These are phyloP conservation scores for Botryosphaeria dothidea DNA, from an alignment of 2,329 filamentous ascomycete genomes.

Conservation along the genomic window DNA sequence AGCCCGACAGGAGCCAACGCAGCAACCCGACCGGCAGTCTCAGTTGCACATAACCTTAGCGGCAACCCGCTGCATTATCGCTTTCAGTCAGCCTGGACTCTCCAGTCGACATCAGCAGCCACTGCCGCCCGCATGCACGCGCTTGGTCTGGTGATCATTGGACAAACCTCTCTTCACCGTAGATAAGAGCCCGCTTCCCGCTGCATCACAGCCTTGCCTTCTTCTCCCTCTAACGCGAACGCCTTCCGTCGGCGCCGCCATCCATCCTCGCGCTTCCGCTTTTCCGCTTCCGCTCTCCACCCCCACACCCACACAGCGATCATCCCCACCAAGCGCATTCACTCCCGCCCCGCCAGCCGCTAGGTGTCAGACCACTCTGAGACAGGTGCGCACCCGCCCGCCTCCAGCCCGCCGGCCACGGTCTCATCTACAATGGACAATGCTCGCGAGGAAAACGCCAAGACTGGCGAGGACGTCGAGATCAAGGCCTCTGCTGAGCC, in stretches of 20 bases:
- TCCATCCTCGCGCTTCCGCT: background rate
- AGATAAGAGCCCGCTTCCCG: background rate
- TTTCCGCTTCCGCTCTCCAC: background rate
- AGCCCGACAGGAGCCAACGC: slow-evolving; percentile 8
- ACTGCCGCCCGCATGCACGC: background rate
- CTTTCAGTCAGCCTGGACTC: background rate
- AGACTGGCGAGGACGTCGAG: background rate
- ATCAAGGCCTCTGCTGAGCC: slow-evolving; percentile 1
- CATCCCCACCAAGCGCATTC: background rate
- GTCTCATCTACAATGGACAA: slow-evolving; percentile 15
- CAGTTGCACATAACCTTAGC: slow-evolving; percentile 1
- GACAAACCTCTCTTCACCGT: background rate
- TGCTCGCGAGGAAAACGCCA: slow-evolving; percentile 12
- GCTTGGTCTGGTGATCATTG: slow-evolving; percentile 2
- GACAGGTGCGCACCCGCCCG: background rate
- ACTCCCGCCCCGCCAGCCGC: background rate
- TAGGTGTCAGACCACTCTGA: background rate
- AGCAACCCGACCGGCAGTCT: background rate
- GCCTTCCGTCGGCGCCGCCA: background rate
- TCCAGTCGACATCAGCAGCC: slow-evolving; percentile 1
- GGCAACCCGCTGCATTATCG: background rate
- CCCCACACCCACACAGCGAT: background rate
- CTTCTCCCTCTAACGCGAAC: background rate
- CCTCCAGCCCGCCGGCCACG: background rate
- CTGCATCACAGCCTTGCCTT: background rate